Base-by-base conservation (phyloP, 352 stramenopile genomes). In the Blastocystis sp. region DNA sequence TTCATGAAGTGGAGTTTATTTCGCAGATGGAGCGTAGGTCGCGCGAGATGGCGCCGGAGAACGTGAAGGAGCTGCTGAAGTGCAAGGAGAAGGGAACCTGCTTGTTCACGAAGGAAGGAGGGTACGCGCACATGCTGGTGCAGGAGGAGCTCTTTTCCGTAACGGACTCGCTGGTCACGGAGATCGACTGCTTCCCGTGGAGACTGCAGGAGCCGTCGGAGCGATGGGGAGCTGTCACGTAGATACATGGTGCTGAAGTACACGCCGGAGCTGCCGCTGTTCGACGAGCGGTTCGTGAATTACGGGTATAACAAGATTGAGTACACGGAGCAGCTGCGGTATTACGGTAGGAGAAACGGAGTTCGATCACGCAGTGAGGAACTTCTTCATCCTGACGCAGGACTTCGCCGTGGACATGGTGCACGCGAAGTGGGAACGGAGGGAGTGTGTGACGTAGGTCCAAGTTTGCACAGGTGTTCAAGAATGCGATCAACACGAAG, bases 251-350 rank as follows among this genome's bases (percentile, higher is more conserved):
- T 85, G 32, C 42, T 85, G 42, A 85, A 85, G 32, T 76, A 85
- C 40, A 61, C 27, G 0, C 27, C 14, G 6, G 14, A 24, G 8
- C 36, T 75, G 24, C 75, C 75, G 14, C 34, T 85, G 18, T 85
- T 72, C 42, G 75, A 85, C 32, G 75, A 85, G 44, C 51, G 75
- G 1, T 85, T 85, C 40, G 48, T 85, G 16, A 85, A 85, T 61
- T 85, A 85, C 40, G 75, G 75, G 21, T 85, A 85, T 34, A 85
- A 85, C 46, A 85, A 85, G 75, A 76, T 85, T 21, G 11, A 85
- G 63, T 85, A 63, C 27, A 61, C 65, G 29, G 53, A 85, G 53
- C 75, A 85, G 24, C 40, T 85, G 40, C 51, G 53, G 32, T 54
- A 34, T 32, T 65, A 53, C 29, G 21, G 69, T 81, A 32, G 16